Evolutionary conservation across 2,329 filamentous ascomycete genomes (phyloP), one percentile per base, ranked within the genome.

Genomic region (Sarocladium strictum): DNA sequence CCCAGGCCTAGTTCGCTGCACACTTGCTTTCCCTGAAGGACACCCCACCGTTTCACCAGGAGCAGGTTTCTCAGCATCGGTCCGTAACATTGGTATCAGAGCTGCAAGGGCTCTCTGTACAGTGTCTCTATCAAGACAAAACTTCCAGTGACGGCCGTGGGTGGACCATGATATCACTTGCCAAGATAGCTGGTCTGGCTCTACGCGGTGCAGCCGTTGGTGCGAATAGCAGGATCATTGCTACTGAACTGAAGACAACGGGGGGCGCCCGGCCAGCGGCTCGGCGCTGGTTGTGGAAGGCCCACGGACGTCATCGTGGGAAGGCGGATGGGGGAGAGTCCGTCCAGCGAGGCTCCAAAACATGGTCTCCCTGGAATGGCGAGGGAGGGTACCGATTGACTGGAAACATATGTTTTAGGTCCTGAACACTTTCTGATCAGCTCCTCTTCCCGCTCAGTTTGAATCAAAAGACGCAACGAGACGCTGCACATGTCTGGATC

Each of bases 91-190:
- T 5, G 43, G 11, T 47, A 10, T 24, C 15, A 21, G 43, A 19
- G 24, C 11, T 21, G 27, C n/a, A 33, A 51, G 27, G 47, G 27
- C 47, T 11, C 47, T 5, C 12, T 27, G 43, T 7, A 17, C 47
- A 17, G 43, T 14, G 6, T 14, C 10, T 49, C 23, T 49, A n/a
- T 49, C 26, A 23, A 7, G 43, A 15, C 26, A 12, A 29, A 49
- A 17, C 23, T 24, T 24, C 29, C 24, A 29, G 15, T 21, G 40
- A 43, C 40, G 21, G 40, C 21, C 17, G 21, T 6, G 21, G 9
- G 43, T 17, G 24, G 43, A 17, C 26, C 43, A 49, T 49, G 43
- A 49, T 49, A 49, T 49, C 43, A 49, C 43, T n/a, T 32, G 43
- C 43, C 43, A 49, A 49, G 43, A 27, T 7, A n/a, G n/a, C n/a